These are phyloP conservation scores for Calendula officinalis DNA, from an alignment of 129 eudicot genomes.

Conservation along the genomic window DNA sequence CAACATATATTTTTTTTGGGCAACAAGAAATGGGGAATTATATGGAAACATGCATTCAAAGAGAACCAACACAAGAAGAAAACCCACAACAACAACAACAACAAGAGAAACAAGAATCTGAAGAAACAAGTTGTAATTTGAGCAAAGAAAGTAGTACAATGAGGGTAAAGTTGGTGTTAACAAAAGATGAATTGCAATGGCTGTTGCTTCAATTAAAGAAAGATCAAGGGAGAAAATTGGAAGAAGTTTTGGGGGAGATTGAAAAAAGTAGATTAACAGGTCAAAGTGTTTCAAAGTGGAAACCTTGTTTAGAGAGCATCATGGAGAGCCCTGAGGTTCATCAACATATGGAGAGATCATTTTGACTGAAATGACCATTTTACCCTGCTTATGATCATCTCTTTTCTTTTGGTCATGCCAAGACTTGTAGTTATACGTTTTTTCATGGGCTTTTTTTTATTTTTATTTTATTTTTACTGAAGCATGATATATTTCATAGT, in stretches of 20 bases:
- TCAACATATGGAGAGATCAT: conserved; percentile 50
- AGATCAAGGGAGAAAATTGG: conserved; percentile 43
- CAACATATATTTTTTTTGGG: conserved; percentile 1
- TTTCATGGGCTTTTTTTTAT: not conserved
- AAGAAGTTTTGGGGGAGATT: conserved; percentile 68
- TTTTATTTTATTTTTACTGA: too few species aligned
- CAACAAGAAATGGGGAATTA: conserved; percentile 61
- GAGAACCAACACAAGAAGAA: conserved; percentile 21
- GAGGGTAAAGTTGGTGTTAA: conserved; percentile 62
- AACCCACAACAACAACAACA: conserved; percentile 2
- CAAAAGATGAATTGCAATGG: conserved; percentile 80
- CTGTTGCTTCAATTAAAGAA: conserved; percentile 48
- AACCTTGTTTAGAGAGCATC: conserved; percentile 75
- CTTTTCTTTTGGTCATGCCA: conserved; percentile 20
- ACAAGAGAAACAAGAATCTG: conserved; percentile 18
- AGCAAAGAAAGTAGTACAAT: conserved; percentile 29
- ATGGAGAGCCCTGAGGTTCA: conserved; percentile 64
- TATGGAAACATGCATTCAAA: conserved; percentile 46
- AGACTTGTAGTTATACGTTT: conserved; percentile 33
- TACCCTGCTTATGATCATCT: conserved; percentile 3
- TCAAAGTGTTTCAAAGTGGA: conserved; percentile 49
- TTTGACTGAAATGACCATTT: conserved; percentile 14
- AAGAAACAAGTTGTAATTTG: conserved; percentile 17
- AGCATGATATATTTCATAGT: too few species aligned
- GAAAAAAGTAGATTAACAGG: conserved; percentile 46